Base-by-base conservation (phyloP, 352 stramenopile genomes). In the Thalassiosira mediterranea region DNA sequence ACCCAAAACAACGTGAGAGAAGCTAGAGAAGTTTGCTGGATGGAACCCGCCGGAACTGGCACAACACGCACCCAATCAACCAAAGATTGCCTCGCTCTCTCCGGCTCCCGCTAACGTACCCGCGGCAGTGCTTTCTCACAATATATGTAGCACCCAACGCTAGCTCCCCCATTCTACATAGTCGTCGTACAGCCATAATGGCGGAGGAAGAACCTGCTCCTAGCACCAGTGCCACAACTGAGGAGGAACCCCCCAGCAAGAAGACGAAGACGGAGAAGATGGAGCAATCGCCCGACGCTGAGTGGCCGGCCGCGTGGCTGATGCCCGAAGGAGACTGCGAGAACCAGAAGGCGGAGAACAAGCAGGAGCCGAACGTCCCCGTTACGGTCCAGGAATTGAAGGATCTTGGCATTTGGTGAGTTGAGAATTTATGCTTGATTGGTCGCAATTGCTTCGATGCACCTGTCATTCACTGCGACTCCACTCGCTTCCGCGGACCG, bases 241-340 rank as follows among this genome's bases (percentile, higher is more conserved):
- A 61, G 21, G 37, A 62, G 17, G 28, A 19, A 13, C 61, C 44
- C 26, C 46, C 58, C 34, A 71, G 8, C 26, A 87, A 85, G 52
- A 84, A 88, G 56, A n/a, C 49, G 8, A 88, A 83, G 56, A 82
- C 68, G 57, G 64, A 23, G 26, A 52, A 60, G 23, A 47, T 81
- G 29, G 47, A 74, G 11, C 60, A 87, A 83, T 53, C 76, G 3
- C 73, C 83, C 21, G 72, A 84, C 37, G 63, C 58, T 49, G 78
- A 90, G 67, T 92, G 86, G 86, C 86, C 86, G 0, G 80, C 86
- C 58, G 86, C 86, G 1, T 92, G 86, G 86, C 66, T 86, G 31
- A 89, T 92, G 78, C 68, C 75, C 38, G 76, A 87, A 4, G 73
- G 65, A 19, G 72, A 85, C 29, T 71, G 79, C 32, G 49, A 83